Evolutionary conservation across 371 early-diverging fungal species (phyloP), one percentile per base, ranked within the genome.

Genomic region (Circinella minor): DNA sequence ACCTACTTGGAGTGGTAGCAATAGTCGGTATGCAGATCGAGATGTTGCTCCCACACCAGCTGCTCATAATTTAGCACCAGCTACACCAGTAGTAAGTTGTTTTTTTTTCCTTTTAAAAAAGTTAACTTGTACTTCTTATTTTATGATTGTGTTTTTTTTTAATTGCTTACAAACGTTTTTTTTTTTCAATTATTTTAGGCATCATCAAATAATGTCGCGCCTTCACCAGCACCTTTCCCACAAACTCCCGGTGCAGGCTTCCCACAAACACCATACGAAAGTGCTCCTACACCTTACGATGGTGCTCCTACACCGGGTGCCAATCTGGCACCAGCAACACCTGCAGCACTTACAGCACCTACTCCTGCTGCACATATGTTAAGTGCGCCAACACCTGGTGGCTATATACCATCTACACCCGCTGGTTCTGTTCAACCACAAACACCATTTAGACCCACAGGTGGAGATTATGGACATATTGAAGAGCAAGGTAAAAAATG

Each of bases 361-460:
- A 77, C 77, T 4, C 81, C 78, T 20, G 74, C 74, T 34, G 74
- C 76, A 3, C 77, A 76, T 37, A 74, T 76, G 72, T 65, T 82
- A 51, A 72, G 76, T 67, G 84, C 83, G 27, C 80, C 86, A 68
- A 83, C 82, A 70, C 88, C 71, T 55, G 82, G 70, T 68, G 79
- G 61, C 39, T 81, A 80, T 71, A 74, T 83, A 27, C 86, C 88
- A 15, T 77, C 86, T 0, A 86, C 88, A 13, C 88, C 87, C 4
- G 87, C 86, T 15, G 84, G 81, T 14, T 76, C 78, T 43, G 78
- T 86, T 72, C 76, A 76, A 73, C 80, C 89, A 64, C 87, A 85
- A 74, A 86, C 87, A 72, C 91, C 91, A 0, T 88, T 88, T 67
- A 85, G 88, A 81, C 86, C 90, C n/a, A 87, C 82, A 9, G 79